A percentile compares a stretch with the other conserved stretches of the same genome.
Conservation (phyloP, 2,329 filamentous ascomycete species). For the Talaromyces islandicus region DNA sequence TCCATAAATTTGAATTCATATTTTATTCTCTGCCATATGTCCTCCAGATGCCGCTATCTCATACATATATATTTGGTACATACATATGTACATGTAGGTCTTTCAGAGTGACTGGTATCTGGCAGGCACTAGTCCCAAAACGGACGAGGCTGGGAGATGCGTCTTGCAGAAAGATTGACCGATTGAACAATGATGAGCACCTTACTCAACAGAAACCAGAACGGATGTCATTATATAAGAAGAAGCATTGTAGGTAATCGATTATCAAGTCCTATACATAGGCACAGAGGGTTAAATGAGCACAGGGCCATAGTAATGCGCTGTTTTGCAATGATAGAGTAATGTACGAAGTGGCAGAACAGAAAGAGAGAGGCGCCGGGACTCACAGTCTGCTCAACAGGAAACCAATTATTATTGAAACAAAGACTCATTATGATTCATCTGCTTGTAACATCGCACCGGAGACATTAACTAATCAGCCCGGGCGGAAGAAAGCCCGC, state of each 20-base stretch:
- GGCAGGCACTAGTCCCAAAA: background rate
- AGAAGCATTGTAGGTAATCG: no score
- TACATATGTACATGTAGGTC: background rate
- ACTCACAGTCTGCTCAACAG: no score
- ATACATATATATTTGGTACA: no score
- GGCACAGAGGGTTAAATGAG: background rate
- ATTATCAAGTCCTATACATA: no score
- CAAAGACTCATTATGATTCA: slow-evolving; percentile 5
- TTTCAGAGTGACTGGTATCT: background rate
- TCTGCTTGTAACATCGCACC: background rate
- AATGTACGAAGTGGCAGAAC: no score
- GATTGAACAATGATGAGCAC: background rate
- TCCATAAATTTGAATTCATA: no score
- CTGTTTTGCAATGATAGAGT: background rate
- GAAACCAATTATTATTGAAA: background rate
- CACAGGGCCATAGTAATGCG: background rate
- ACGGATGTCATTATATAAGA: background rate
- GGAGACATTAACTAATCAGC: background rate
- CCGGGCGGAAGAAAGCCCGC: background rate
- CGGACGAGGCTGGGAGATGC: background rate
- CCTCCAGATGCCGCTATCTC: no score
- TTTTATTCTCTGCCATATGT: background rate
- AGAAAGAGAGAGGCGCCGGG: no score
- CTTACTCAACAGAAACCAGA: background rate
- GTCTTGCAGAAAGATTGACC: background rate